A percentile compares a stretch with the other conserved stretches of the same genome.
Conservation (phyloP, 257 asterid species). For the Primulina eburnea region DNA sequence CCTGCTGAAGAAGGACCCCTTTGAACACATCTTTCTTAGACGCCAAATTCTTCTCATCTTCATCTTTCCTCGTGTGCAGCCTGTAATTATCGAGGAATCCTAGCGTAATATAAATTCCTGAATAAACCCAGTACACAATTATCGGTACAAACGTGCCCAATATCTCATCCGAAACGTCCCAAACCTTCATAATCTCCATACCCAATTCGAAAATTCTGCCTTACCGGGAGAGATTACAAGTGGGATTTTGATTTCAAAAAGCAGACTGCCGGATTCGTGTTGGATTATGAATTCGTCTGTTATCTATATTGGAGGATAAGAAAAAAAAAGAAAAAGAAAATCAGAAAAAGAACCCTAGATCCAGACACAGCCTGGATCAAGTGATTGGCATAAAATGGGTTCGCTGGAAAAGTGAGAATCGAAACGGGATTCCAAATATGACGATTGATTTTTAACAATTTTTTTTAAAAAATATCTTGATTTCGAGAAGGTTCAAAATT, state of each 20-base stretch:
- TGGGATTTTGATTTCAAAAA: too few relatives aligned
- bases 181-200: not conserved
- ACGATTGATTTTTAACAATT: not conserved
- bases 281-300: too few relatives aligned
- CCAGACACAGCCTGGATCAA: not conserved
- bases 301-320: too few relatives aligned
- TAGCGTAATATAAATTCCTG: slow-evolving; percentile 71
- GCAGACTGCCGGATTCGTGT: too few relatives aligned
- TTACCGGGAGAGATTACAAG: too few relatives aligned
- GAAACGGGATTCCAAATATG: not conserved
- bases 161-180: slow-evolving; percentile 65
- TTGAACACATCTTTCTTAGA: slow-evolving; percentile 67
- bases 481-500: not conserved
- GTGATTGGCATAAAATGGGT: not conserved
- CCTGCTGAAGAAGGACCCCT: slow-evolving; percentile 93
- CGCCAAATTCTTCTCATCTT: slow-evolving; percentile 90
- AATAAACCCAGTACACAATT: slow-evolving; percentile 75
- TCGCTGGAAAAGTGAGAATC: not conserved
- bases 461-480: not conserved
- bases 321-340: too few relatives aligned
- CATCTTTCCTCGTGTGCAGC: slow-evolving; percentile 75
- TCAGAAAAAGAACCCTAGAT: not conserved
- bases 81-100: slow-evolving; percentile 71
- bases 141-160: slow-evolving; percentile 80
- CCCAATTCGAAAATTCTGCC: not conserved